Base-by-base conservation (phyloP, 805 yeast genomes). In the Cyberlindnera xylosilytica region DNA sequence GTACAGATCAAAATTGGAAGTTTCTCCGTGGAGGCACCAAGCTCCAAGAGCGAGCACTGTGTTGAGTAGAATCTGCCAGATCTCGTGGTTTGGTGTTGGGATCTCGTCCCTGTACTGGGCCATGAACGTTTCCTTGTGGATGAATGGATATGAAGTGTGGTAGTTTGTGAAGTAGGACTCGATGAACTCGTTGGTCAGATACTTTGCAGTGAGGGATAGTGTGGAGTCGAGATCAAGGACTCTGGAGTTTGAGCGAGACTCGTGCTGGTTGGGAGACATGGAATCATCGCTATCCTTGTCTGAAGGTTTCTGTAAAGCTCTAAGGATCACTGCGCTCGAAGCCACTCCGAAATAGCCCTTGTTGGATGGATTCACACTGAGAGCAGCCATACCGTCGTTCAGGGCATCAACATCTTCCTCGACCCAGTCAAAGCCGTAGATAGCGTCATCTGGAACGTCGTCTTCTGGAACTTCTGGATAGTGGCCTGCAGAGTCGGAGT, bases 321-420 rank as follows among this genome's bases (percentile, higher is more conserved):
- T 66, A 33, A 82, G 58, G 16, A 78, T 63, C 7, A 77, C 76
- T 2, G 82, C 73, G 45, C 78, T 70, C 4, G 88, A 79, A 8
- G 80, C 83, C 11, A 74, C 72, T 2, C 89, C 89, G 50, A 77
- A 76, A 55, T 78, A 81, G 1, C 88, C 87, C 22, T 74, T 73
- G 20, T 79, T 75, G 36, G 76, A 71, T 6, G 70, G 72, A 42
- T 69, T 65, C 13, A 68, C 61, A 32, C 78, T 71, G 19, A 78
- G 53, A 1, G 81, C 83, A 1, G 82, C 85, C 86, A 81, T 81
- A 10, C 86, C 85, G 57, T 81, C 86, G 38, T 60, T 60, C 22
- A 56, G 35, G 11, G 51, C 48, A 37, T 69, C 73, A 22, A 63
- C 66, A 36, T 73, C 75, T 51, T 72, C 76, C 51, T 78, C 82